Conservation (phyloP, 495 filamentous ascomycete species). For the Xylaria intraflava region DNA sequence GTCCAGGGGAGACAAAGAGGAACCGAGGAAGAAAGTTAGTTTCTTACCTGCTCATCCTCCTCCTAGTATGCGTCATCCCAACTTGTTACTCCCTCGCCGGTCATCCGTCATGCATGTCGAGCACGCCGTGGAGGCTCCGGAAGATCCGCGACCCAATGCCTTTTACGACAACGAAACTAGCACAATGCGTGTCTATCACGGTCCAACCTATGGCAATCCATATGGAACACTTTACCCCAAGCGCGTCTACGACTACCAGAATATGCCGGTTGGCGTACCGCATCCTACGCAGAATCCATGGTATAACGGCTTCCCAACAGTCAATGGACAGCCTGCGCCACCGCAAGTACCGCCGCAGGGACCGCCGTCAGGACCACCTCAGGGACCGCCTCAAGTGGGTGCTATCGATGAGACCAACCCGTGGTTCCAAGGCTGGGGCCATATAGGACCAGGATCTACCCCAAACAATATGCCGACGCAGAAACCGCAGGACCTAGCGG, state of each 20-base stretch:
- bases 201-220: conserved; percentile 40
- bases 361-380: not conserved
- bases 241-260: conserved; percentile 5
- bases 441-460: conserved; percentile 9
- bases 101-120: conserved; percentile 37
- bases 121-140: conserved; percentile 33
- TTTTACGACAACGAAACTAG: conserved; percentile 39
- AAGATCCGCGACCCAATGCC: conserved; percentile 44
- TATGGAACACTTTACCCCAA: conserved; percentile 24
- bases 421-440: conserved; percentile 21
- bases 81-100: conserved; percentile 31
- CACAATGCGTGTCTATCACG: conserved; percentile 44
- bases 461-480: not conserved
- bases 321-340: conserved; percentile 12
- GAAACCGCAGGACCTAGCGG: conserved; percentile 3
- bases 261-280: conserved; percentile 15
- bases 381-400: not conserved
- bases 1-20: conserved; percentile 1
- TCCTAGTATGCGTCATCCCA: conserved; percentile 10
- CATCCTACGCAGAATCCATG: conserved; percentile 22
- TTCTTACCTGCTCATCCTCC: conserved; percentile 2
- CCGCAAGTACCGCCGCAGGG: not conserved
- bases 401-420: not conserved
- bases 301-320: conserved; percentile 18
- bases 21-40: conserved; percentile 3